These are phyloP conservation scores for Excoecaria cochinchinensis DNA, from an alignment of 345 rosid genomes.

Conservation along the genomic window DNA sequence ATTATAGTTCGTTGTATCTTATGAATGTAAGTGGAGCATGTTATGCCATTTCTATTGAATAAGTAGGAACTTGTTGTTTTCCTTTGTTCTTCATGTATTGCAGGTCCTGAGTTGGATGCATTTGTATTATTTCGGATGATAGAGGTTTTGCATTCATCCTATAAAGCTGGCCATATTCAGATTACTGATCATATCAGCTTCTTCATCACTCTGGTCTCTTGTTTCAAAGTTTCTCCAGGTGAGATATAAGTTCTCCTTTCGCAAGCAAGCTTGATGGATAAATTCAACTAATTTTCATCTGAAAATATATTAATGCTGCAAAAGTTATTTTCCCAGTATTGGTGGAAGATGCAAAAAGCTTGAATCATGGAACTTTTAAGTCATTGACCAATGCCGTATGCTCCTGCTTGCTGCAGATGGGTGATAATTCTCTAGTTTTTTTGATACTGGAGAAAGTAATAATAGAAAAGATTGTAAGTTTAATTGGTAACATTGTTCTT, in stretches of 20 bases:
- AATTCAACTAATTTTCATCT: slow-evolving; percentile 13
- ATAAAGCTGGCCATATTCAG: slow-evolving; percentile 59
- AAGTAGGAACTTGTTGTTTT: not conserved
- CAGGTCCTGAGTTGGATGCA: slow-evolving; percentile 69
- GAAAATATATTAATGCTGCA: slow-evolving; percentile 32
- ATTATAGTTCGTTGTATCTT: slow-evolving; percentile 42
- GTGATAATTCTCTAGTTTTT: slow-evolving; percentile 63
- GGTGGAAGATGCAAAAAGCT: slow-evolving; percentile 28
- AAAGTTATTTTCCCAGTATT: slow-evolving; percentile 34
- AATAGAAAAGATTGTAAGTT: slow-evolving; percentile 60
- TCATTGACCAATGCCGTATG: slow-evolving; percentile 44
- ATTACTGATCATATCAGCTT: slow-evolving; percentile 67
- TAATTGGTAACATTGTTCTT: not conserved
- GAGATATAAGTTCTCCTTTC: slow-evolving; percentile 20
- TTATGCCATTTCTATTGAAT: not conserved
- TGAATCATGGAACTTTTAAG: slow-evolving; percentile 44
- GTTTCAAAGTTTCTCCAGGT: slow-evolving; percentile 64
- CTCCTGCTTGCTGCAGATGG: slow-evolving; percentile 57
- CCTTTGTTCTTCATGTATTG: slow-evolving; percentile 14
- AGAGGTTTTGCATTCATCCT: slow-evolving; percentile 65
- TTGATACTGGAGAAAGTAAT: slow-evolving; percentile 51
- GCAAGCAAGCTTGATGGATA: not conserved
- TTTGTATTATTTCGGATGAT: slow-evolving; percentile 47
- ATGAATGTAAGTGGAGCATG: slow-evolving; percentile 15
- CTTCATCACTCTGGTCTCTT: slow-evolving; percentile 55